These are phyloP conservation scores for Torulaspora quercuum DNA, from an alignment of 805 yeast species.

Conservation along the genomic window DNA sequence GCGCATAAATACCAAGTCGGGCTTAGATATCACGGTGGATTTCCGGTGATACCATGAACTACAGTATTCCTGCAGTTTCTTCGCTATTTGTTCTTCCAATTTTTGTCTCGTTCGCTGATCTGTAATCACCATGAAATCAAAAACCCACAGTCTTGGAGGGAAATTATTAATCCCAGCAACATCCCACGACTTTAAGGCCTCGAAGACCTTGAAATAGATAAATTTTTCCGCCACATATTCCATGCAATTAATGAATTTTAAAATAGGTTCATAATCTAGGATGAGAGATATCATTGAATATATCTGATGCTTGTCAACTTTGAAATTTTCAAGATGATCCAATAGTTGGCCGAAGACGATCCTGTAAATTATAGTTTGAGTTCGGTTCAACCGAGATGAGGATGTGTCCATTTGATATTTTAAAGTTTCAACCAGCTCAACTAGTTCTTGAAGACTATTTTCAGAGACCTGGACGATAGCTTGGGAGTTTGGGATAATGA, in stretches of 20 bases:
- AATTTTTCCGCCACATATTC: conserved; percentile 31
- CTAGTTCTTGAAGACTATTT: conserved; percentile 6
- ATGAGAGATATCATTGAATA: conserved; percentile 14
- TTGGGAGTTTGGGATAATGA: conserved; percentile 1
- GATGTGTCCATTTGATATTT: conserved; percentile 23
- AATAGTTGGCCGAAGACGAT: conserved; percentile 12
- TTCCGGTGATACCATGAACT: conserved; percentile 24
- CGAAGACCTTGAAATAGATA: conserved; percentile 40
- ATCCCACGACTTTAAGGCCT: conserved; percentile 40
- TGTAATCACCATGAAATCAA: conserved; percentile 19
- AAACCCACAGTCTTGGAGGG: conserved; percentile 22
- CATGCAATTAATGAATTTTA: conserved; percentile 22
- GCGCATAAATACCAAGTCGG: conserved; percentile 18
- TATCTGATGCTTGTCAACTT: conserved; percentile 9
- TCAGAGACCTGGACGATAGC: too few relatives aligned
- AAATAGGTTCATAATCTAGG: conserved; percentile 21
- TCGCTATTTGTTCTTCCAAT: conserved; percentile 11
- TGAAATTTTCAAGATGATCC: conserved; percentile 14
- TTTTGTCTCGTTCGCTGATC: conserved; percentile 5
- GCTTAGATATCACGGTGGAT: conserved; percentile 4
- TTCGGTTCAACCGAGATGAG: conserved; percentile 19
- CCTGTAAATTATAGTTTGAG: conserved; percentile 26
- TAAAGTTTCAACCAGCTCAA: conserved; percentile 14
- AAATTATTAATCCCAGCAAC: neutral
- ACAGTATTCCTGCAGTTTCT: conserved; percentile 18